A percentile compares a stretch with the other conserved stretches of the same genome.
Evolutionary conservation across 805 yeast genomes (phyloP).

Genomic region (Wickerhamiella qilinensis): DNA sequence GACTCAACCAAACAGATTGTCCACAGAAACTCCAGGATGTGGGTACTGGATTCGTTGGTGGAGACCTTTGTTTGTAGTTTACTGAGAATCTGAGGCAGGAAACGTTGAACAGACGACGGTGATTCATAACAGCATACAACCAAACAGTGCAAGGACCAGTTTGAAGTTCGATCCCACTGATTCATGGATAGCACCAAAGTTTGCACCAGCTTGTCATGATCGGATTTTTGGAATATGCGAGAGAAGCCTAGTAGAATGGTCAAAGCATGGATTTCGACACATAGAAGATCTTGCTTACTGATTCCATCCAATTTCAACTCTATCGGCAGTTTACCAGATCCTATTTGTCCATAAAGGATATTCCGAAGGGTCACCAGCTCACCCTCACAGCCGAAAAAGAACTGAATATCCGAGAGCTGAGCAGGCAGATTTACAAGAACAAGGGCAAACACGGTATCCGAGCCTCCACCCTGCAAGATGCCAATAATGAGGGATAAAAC

Average conservation of each 20-base stretch:
- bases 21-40: constrained; percentile 57
- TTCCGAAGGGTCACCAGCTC: constrained; percentile 28
- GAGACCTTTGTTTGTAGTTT: constrained; percentile 62
- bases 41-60: constrained; percentile 49
- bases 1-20: constrained; percentile 51
- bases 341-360: constrained; percentile 40
- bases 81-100: constrained; percentile 50
- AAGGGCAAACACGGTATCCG: constrained; percentile 54
- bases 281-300: constrained; percentile 24
- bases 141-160: constrained; percentile 61
- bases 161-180: constrained; percentile 65
- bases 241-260: constrained; percentile 39
- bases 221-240: constrained; percentile 33
- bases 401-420: constrained; percentile 41
- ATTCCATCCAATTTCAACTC: background rate
- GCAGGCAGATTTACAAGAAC: constrained; percentile 51
- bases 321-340: constrained; percentile 10
- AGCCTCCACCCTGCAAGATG: constrained; percentile 33
- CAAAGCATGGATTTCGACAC: constrained; percentile 34
- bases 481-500: constrained; percentile 33
- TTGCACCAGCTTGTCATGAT: constrained; percentile 47
- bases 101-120: constrained; percentile 56
- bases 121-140: constrained; percentile 69
- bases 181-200: constrained; percentile 45
- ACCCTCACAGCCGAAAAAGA: constrained; percentile 29